Percentiles rank a stretch among this genome's conserved stretches.
phyloP scores from a whole-genome alignment of 306 rosid genomes.

The Inga laurina region DNA sequence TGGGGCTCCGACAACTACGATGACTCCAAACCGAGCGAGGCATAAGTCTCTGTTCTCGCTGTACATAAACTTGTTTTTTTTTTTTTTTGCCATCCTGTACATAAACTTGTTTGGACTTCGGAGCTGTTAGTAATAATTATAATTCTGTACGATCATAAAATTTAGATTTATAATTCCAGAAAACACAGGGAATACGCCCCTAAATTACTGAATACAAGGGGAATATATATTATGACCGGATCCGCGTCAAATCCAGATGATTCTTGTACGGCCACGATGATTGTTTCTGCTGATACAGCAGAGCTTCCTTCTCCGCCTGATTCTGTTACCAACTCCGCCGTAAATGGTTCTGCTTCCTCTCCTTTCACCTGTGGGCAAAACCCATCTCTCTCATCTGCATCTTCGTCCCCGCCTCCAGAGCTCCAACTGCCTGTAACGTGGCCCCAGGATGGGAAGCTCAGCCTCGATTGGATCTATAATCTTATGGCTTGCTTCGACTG shows the following conservation, averaged over 20 bases:
- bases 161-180: background rate
- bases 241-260: background rate
- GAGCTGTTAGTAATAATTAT: background rate
- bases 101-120: background rate
- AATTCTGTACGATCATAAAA: background rate
- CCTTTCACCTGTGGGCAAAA: background rate
- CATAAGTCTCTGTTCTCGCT: background rate
- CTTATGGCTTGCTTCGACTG: constrained; percentile 67
- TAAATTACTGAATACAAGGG: background rate
- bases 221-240: background rate
- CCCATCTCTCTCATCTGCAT: background rate
- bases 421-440: constrained; percentile 54
- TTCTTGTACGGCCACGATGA: constrained; percentile 30
- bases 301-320: constrained; percentile 28
- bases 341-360: constrained; percentile 17
- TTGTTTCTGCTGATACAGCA: constrained; percentile 32
- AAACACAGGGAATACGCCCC: background rate
- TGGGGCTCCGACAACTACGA: background rate
- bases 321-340: constrained; percentile 1
- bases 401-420: constrained; percentile 33
- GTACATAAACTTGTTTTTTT: background rate
- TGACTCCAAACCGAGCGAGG: background rate
- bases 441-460: constrained; percentile 59
- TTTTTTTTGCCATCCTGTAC: too few relatives aligned
- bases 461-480: constrained; percentile 59